phyloP scores from a whole-genome alignment of 2,329 filamentous ascomycete genomes.

The Beauveria sp. region DNA sequence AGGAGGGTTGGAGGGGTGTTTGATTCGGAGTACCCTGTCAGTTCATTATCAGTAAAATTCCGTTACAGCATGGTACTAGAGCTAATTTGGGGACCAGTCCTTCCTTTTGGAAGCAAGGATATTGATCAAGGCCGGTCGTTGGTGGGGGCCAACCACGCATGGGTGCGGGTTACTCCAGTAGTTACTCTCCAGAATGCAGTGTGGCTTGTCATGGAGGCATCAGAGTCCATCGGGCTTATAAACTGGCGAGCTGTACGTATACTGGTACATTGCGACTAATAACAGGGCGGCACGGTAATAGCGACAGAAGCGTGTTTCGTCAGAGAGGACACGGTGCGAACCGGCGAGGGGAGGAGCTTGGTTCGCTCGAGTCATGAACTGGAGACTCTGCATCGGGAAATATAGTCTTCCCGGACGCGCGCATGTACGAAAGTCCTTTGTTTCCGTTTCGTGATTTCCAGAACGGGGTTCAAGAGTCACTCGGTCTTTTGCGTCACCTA shows the following conservation, averaged over 20 bases:
- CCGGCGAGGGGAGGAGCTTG: neutral
- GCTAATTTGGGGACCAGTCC: neutral
- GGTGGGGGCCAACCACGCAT: constrained; percentile 12
- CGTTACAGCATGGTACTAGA: constrained; percentile 5
- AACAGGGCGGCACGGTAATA: neutral
- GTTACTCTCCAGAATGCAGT: neutral
- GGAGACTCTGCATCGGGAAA: neutral
- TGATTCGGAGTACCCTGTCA: constrained; percentile 1
- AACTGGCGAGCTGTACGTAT: neutral
- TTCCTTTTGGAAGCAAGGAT: constrained; percentile 9
- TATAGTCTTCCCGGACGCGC: neutral
- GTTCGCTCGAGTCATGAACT: neutral
- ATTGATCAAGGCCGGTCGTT: constrained; percentile 9
- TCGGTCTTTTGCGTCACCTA: neutral
- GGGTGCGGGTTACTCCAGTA: constrained; percentile 9
- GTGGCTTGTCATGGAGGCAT: constrained; percentile 6
- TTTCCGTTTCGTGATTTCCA: neutral
- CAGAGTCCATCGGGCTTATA: neutral
- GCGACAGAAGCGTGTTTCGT: neutral
- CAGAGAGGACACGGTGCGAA: neutral
- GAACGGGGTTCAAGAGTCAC: neutral
- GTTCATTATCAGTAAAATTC: constrained; percentile 5
- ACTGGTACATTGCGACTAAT: no score
- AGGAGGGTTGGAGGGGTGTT: neutral
- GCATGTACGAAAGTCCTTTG: neutral